Conservation (phyloP, 2,329 filamentous ascomycete genomes). For the Colletotrichum sp. region DNA sequence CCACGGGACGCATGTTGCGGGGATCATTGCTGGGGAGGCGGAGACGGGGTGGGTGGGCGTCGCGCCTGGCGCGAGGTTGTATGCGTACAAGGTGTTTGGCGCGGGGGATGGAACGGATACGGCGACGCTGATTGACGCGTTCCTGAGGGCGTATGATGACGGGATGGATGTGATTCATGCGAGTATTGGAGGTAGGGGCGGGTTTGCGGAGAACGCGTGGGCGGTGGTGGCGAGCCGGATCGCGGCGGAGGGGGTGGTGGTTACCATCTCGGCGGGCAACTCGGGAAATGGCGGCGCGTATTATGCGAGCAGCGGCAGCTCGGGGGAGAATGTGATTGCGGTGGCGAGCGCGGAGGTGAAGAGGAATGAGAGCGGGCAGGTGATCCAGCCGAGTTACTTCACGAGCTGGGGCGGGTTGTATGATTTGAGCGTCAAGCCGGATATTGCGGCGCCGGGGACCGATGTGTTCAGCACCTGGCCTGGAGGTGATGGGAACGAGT, state of each 20-base stretch:
- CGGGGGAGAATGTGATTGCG: conserved; percentile 40
- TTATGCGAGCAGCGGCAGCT: conserved; percentile 40
- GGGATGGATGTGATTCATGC: conserved; percentile 33
- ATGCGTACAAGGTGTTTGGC: conserved; percentile 29
- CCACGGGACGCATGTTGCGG: conserved; percentile 35
- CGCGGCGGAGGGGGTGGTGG: conserved; percentile 45
- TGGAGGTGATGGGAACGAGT: conserved; percentile 27
- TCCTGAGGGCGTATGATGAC: conserved; percentile 31
- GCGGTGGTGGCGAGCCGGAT: conserved; percentile 43
- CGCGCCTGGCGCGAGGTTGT: conserved; percentile 26
- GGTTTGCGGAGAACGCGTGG: conserved; percentile 38
- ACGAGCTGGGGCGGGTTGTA: conserved; percentile 40
- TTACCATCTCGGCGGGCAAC: conserved; percentile 47
- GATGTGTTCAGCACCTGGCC: conserved; percentile 43
- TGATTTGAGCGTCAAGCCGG: conserved; percentile 43
- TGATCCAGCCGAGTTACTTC: conserved; percentile 34
- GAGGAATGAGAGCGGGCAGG: neutral
- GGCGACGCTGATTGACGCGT: conserved; percentile 22
- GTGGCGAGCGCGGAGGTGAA: conserved; percentile 41
- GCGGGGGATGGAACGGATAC: conserved; percentile 9
- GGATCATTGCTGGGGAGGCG: conserved; percentile 32
- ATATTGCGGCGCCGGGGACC: conserved; percentile 47
- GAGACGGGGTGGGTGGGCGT: conserved; percentile 25
- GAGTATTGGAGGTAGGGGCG: conserved; percentile 25
- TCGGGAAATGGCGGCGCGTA: conserved; percentile 42